Percentiles rank a stretch among this genome's conserved stretches.
These are phyloP conservation scores for Verticillium tricorpus DNA, from an alignment of 2,329 filamentous ascomycete genomes.

Conservation along the genomic window DNA sequence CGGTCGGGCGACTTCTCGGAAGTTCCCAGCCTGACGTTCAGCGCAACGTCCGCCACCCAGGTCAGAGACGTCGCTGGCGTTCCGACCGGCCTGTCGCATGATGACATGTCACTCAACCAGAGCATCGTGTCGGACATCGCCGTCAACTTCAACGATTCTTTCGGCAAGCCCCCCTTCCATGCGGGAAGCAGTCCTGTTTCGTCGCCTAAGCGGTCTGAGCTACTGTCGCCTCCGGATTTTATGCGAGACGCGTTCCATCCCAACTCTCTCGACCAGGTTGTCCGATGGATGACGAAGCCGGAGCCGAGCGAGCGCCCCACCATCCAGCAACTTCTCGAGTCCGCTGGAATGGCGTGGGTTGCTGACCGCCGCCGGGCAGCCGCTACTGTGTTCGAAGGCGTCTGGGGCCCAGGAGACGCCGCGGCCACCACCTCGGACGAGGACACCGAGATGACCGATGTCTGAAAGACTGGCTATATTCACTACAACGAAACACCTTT, in stretches of 20 bases:
- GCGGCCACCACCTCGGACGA: slow-evolving; percentile 32
- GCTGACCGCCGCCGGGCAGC: slow-evolving; percentile 71
- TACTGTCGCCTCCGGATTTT: slow-evolving; percentile 69
- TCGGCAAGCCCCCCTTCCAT: slow-evolving; percentile 22
- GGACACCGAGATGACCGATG: slow-evolving; percentile 58
- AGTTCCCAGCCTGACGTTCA: slow-evolving; percentile 82
- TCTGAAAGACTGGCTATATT: slow-evolving; percentile 27
- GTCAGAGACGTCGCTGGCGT: slow-evolving; percentile 12
- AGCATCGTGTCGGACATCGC: slow-evolving; percentile 14
- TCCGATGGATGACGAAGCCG: slow-evolving; percentile 82
- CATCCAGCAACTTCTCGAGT: slow-evolving; percentile 66
- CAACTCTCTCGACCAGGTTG: slow-evolving; percentile 77
- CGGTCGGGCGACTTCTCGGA: slow-evolving; percentile 86
- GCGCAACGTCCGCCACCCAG: slow-evolving; percentile 41
- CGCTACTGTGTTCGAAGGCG: slow-evolving; percentile 94
- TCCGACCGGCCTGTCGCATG: slow-evolving; percentile 10
- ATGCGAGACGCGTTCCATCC: slow-evolving; percentile 74
- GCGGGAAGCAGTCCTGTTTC: slow-evolving; percentile 34
- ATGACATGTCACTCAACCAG: slow-evolving; percentile 9
- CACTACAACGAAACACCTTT: neutral
- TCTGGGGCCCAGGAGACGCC: slow-evolving; percentile 75
- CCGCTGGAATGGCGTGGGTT: slow-evolving; percentile 77
- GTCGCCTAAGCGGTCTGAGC: slow-evolving; percentile 42
- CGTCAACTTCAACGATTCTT: slow-evolving; percentile 29
- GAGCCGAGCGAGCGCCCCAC: slow-evolving; percentile 69